Evolutionary conservation across 2,329 filamentous ascomycete species (phyloP), one percentile per base, ranked within the genome.

Genomic region (Paraphoma chrysanthemicola): DNA sequence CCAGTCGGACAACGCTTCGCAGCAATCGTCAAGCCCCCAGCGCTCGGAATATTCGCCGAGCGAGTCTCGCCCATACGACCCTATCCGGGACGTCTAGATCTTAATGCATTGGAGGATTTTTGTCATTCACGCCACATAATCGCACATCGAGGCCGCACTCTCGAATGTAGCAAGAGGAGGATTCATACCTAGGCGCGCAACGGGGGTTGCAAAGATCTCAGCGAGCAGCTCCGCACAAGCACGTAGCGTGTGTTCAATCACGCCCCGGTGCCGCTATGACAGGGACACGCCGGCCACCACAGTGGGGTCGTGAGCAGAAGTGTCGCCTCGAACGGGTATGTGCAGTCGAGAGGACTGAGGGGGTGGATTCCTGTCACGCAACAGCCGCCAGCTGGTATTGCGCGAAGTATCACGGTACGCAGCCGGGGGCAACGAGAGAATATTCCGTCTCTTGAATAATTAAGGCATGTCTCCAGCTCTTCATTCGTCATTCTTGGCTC

Each of bases 61-160:
- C 66, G 72, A 74, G 51, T 67, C 64, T 45, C 72, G 71, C 50
- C 69, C 71, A 18, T 76, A 74, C 60, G 73, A 76, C 33, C 73
- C 73, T 50, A 73, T 76, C 53, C 65, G 72, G 62, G 73, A 76
- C 63, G 71, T 75, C 56, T 76, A 74, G 50, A n/a, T 56, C 51
- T 50, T 28, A 36, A 45, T 33, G 51, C 53, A 46, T 43, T 51
- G 66, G 64, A 62, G 57, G 53, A 54, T 56, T 56, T 62, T 57
- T 63, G 62, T 54, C 44, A 62, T 68, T 67, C 55, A 53, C 53
- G 60, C 53, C 48, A 48, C 41, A 60, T 57, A 48, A 51, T 62
- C 56, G 53, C 50, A 53, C 42, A 36, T 52, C 56, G 54, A 60
- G 39, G 56, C 42, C 54, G 50, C 48, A 44, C 57, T 56, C 45